Evolutionary conservation across 2,329 filamentous ascomycete species (phyloP), one percentile per base, ranked within the genome.

Genomic region (Exophiala aquamarina): DNA sequence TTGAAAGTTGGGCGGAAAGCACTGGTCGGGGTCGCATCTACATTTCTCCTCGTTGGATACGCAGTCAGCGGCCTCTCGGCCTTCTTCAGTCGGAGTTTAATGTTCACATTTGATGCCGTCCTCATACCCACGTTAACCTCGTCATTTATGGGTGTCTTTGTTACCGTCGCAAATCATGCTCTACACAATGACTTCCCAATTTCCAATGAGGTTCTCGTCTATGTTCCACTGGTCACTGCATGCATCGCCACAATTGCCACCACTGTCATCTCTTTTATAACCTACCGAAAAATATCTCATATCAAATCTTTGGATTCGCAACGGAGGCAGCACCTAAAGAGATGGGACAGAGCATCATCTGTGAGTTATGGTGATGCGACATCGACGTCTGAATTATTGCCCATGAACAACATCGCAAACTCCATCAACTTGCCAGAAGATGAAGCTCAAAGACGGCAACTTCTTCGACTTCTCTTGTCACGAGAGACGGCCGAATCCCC

Each of bases 361-460:
- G 32, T 41, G 18, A 49, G 23, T 32, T 49, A 54, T 31, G 52
- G 52, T n/a, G 52, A 54, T 33, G 52, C 42, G 13, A 34, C 44
- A 13, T 54, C 52, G 10, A 54, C 52, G 4, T 49, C 47, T 4
- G 52, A 54, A 28, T 32, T 54, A 19, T 36, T 51, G 23, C 52
- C 52, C 7, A 44, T 51, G 28, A 44, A 43, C 31, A 29, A 19
- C 21, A 45, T 17, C 14, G 14, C 34, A 9, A 31, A 34, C 28
- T 15, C 23, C 3, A 46, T 49, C 35, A 43, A 37, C n/a, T 29
- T 57, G 14, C 57, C 57, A 3, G 64, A 66, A 17, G 68, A 70
- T 41, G 67, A 71, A 41, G 63, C 66, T 58, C 66, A 70, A 43
- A 65, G 69, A 26, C 64, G 63, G 28, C 65, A 71, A 41, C 54